A percentile compares a stretch with the other conserved stretches of the same genome.
Conservation (phyloP, 2,329 filamentous ascomycete genomes). For the Lasiodiplodia gonubiensis region DNA sequence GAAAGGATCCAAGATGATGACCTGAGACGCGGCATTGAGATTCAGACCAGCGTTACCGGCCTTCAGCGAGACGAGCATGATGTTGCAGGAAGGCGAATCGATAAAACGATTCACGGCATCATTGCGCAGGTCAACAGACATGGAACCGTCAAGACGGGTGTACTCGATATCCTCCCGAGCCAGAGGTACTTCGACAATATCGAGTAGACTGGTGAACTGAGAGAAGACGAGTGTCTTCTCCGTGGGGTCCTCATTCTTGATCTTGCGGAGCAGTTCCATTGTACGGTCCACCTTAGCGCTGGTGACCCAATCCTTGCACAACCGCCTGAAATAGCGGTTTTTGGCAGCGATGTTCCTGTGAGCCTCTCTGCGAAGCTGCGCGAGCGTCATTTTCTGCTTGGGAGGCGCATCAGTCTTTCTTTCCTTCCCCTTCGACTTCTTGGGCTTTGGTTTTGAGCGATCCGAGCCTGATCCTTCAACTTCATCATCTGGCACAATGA, state of each 20-base stretch:
- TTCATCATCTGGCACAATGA: conserved; percentile 42
- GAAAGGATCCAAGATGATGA: conserved; percentile 91
- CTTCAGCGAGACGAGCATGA: conserved; percentile 80
- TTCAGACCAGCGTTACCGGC: conserved; percentile 88
- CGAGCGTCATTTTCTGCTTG: conserved; percentile 54
- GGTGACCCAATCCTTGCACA: conserved; percentile 71
- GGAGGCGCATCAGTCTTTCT: conserved; percentile 40
- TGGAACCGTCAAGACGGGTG: conserved; percentile 77
- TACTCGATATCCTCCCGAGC: conserved; percentile 63
- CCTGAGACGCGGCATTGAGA: conserved; percentile 78
- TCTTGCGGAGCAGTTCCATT: conserved; percentile 65
- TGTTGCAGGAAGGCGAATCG: conserved; percentile 62
- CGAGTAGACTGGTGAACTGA: conserved; percentile 79
- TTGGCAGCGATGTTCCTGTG: conserved; percentile 68
- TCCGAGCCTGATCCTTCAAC: conserved; percentile 32
- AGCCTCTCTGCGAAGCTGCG: conserved; percentile 71
- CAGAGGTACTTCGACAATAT: conserved; percentile 77
- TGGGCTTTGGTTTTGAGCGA: conserved; percentile 29
- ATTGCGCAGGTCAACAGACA: conserved; percentile 70
- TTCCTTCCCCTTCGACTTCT: conserved; percentile 32
- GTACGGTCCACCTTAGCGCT: conserved; percentile 78
- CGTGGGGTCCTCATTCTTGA: conserved; percentile 55
- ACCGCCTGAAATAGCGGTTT: conserved; percentile 70
- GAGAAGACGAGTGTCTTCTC: conserved; percentile 85
- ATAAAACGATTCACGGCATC: conserved; percentile 71